Evolutionary conservation across 257 asterid genomes (phyloP).

Genomic region (Eustoma russellianum): DNA sequence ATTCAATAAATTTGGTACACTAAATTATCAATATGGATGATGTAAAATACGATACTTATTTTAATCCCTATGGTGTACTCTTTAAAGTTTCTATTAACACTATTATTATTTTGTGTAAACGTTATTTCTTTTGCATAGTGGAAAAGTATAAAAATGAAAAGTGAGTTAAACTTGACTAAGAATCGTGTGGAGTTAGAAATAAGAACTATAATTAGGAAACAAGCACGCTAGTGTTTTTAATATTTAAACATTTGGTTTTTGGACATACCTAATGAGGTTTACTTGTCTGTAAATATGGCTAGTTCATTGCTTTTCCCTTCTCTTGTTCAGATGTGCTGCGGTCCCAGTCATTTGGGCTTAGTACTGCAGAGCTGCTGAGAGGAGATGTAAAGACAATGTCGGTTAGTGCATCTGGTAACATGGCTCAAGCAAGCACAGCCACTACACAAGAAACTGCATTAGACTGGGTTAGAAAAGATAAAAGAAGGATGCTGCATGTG

Average conservation of each 20-base stretch:
- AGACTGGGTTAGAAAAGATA: constrained; percentile 88
- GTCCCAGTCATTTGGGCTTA: constrained; percentile 52
- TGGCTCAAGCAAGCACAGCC: constrained; percentile 60
- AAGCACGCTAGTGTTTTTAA: not conserved
- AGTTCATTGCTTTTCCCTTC: constrained; percentile 9
- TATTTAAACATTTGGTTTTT: constrained; percentile 5
- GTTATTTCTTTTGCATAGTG: too few species aligned
- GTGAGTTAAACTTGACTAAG: too few species aligned
- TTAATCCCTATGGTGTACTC: too few species aligned
- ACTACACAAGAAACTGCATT: constrained; percentile 53
- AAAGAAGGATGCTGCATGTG: constrained; percentile 95
- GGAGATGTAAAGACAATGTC: constrained; percentile 25
- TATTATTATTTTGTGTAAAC: too few species aligned
- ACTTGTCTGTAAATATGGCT: too few species aligned
- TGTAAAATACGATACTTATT: too few species aligned
- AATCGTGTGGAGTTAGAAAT: too few species aligned
- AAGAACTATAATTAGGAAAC: too few species aligned
- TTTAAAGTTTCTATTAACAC: too few species aligned
- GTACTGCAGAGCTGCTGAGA: constrained; percentile 37
- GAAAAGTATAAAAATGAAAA: too few species aligned
- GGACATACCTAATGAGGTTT: constrained; percentile 4
- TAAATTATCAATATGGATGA: too few species aligned
- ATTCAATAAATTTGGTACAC: too few species aligned
- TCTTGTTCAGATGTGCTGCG: constrained; percentile 50
- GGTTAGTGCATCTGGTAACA: constrained; percentile 46